phyloP scores from a whole-genome alignment of 495 filamentous ascomycete genomes.

The Usnea hakonensis region DNA sequence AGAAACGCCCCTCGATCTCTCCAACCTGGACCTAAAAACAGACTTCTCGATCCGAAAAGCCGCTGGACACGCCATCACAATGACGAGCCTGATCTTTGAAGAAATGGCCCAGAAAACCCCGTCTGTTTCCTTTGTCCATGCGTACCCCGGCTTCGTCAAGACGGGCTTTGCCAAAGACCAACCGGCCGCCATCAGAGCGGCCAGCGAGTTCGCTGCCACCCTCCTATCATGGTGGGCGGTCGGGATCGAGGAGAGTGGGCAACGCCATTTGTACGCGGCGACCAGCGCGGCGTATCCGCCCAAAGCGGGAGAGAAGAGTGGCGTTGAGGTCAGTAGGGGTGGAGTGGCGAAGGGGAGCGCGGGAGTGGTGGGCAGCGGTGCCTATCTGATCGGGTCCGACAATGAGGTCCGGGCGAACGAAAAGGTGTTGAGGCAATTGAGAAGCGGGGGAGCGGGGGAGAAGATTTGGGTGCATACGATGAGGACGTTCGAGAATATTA shows the following conservation, averaged over 20 bases:
- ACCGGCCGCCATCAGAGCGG: slow-evolving; percentile 15
- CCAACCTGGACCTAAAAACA: slow-evolving; percentile 7
- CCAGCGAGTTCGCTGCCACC: slow-evolving; percentile 13
- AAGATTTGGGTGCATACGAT: slow-evolving; percentile 36
- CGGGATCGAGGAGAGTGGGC: slow-evolving; percentile 35
- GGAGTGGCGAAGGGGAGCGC: slow-evolving; percentile 23
- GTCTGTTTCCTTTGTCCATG: slow-evolving; percentile 12
- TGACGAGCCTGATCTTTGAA: slow-evolving; percentile 14
- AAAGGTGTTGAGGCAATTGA: slow-evolving; percentile 27
- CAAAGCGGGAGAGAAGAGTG: slow-evolving; percentile 10
- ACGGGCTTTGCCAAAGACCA: slow-evolving; percentile 27
- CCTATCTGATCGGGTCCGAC: slow-evolving; percentile 34
- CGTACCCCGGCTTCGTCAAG: slow-evolving; percentile 15
- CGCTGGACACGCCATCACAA: slow-evolving; percentile 7
- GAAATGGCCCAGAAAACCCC: slow-evolving; percentile 9
- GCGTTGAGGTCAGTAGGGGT: slow-evolving; percentile 10
- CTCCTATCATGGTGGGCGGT: slow-evolving; percentile 28
- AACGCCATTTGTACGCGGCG: slow-evolving; percentile 39
- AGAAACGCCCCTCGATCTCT: not conserved
- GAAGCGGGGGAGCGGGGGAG: slow-evolving; percentile 25
- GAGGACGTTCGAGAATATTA: slow-evolving; percentile 27
- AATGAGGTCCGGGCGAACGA: slow-evolving; percentile 27
- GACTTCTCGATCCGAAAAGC: slow-evolving; percentile 4
- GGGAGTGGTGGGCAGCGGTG: slow-evolving; percentile 32
- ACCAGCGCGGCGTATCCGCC: slow-evolving; percentile 36